These are phyloP conservation scores for Metarhizium rileyi DNA, from an alignment of 2,329 filamentous ascomycete species.

Conservation along the genomic window DNA sequence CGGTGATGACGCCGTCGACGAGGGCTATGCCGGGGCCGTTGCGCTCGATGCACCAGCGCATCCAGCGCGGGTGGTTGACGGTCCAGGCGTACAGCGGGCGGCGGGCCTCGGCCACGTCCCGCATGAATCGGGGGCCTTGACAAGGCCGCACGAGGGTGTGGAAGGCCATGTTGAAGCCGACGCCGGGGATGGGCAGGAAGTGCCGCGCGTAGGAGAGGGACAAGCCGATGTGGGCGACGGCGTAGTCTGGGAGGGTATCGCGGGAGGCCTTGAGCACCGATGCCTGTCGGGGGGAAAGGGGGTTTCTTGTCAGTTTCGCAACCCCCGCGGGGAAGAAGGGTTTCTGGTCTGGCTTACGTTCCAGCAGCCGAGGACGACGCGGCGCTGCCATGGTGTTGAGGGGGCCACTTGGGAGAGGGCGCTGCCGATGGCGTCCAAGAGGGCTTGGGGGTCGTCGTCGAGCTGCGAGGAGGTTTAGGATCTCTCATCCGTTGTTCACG, in stretches of 20 bases:
- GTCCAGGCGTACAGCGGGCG: conserved; percentile 74
- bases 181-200: conserved; percentile 54
- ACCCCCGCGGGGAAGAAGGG: not conserved
- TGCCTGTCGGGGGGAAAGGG: conserved; percentile 29
- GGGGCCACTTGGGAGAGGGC: conserved; percentile 46
- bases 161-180: conserved; percentile 72
- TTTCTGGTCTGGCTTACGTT: conserved; percentile 36
- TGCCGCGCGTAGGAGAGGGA: conserved; percentile 58
- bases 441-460: conserved; percentile 57
- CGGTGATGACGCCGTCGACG: conserved; percentile 78
- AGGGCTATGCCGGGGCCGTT: conserved; percentile 11
- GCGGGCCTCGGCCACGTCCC: conserved; percentile 36
- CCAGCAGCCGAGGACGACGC: conserved; percentile 78
- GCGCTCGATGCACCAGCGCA: conserved; percentile 65
- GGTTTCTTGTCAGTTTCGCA: not conserved
- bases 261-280: conserved; percentile 58
- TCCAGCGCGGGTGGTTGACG: conserved; percentile 67
- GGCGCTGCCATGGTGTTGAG: conserved; percentile 54
- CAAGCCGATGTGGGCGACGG: conserved; percentile 58
- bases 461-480: conserved; percentile 34
- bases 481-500: not conserved
- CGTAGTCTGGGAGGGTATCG: conserved; percentile 51
- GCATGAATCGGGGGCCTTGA: conserved; percentile 55
- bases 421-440: conserved; percentile 60
- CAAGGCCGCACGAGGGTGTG: conserved; percentile 56